Base-by-base conservation (phyloP, 2,329 filamentous ascomycete species). In the Ophiocordyceps camponoti-saundersi region DNA sequence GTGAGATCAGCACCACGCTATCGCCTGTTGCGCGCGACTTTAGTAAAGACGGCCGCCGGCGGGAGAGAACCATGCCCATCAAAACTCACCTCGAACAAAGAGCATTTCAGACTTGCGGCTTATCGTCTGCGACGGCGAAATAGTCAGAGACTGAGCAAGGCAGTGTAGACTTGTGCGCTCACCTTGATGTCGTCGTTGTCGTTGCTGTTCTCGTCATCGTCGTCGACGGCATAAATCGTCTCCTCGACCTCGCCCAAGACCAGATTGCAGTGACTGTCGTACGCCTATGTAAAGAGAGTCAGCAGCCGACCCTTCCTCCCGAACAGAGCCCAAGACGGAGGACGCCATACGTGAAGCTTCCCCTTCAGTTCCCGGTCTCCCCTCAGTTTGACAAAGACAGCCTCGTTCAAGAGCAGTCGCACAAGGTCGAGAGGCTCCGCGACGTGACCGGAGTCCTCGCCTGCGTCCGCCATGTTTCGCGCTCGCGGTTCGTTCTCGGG, bases 81-180 rank as follows among this genome's bases (percentile, higher is more conserved):
- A 8, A 3, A n/a, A 64, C 75, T 52, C 68, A 90, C 89, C 90
- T 85, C 92, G 75, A 49, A 98, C 90, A 63, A 98, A 98, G 20
- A 98, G 70, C 92, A 98, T 98, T 63, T 96, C 92, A 42, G 88
- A 93, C 65, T 95, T 93, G 67, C 94, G 94, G 69, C 90, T 94
- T 52, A 92, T 79, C 15, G 89, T 95, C 85, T 94, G 52, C 6
- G 45, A 18, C 26, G n/a, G n/a, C n/a, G n/a, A n/a, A n/a, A 21
- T 4, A 1, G 47, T 59, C 23, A 57, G 51, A n/a, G 30, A n/a
- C 32, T 6, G 21, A 16, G 15, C 30, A 3, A 30, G 6, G 42
- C 13, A 20, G 7, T 8, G 18, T 11, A 40, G n/a, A 40, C 7
- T 6, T 6, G 7, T 29, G 26, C 2, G 26, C 52, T 48, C 48